Conservation (phyloP, 352 stramenopile species). For the Peronospora destructor region DNA sequence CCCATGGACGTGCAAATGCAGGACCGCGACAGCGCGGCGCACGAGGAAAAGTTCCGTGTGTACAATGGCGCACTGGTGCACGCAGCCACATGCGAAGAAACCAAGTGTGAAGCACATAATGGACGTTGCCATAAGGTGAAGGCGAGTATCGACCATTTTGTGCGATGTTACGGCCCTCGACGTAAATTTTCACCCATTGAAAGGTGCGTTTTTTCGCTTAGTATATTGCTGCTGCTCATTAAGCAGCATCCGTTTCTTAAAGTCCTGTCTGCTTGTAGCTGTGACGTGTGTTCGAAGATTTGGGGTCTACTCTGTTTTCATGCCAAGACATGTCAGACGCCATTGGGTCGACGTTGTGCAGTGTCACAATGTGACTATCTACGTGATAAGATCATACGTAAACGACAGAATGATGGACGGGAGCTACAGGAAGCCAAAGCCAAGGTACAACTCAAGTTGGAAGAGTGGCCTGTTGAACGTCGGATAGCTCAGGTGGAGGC, state of each 20-base stretch:
- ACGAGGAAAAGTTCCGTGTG: slow-evolving; percentile 80
- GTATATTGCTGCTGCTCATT: not conserved
- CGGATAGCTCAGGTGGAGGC: slow-evolving; percentile 76
- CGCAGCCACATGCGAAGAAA: slow-evolving; percentile 46
- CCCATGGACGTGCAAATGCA: slow-evolving; percentile 49
- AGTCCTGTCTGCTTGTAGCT: slow-evolving; percentile 28
- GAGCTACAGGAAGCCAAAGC: slow-evolving; percentile 52
- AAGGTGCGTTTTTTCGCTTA: slow-evolving; percentile 31
- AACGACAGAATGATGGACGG: slow-evolving; percentile 48
- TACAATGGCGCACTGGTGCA: slow-evolving; percentile 82
- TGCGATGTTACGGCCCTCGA: slow-evolving; percentile 75
- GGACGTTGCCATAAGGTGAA: slow-evolving; percentile 85
- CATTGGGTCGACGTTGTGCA: slow-evolving; percentile 48
- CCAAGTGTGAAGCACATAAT: slow-evolving; percentile 51
- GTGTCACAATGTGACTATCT: slow-evolving; percentile 85
- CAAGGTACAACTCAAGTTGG: slow-evolving; percentile 39
- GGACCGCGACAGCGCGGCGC: slow-evolving; percentile 25
- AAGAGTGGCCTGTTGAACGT: slow-evolving; percentile 72
- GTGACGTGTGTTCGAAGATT: slow-evolving; percentile 77
- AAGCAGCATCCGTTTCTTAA: not conserved
- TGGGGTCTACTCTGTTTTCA: slow-evolving; percentile 85
- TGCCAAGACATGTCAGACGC: slow-evolving; percentile 62
- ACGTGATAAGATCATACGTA: slow-evolving; percentile 77
- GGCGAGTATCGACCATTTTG: slow-evolving; percentile 84
- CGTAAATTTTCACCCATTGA: slow-evolving; percentile 67